Percentiles rank a stretch among this genome's conserved stretches.
Conservation (phyloP, 371 early-diverging fungal species). For the Saksenaea vasiformis region DNA sequence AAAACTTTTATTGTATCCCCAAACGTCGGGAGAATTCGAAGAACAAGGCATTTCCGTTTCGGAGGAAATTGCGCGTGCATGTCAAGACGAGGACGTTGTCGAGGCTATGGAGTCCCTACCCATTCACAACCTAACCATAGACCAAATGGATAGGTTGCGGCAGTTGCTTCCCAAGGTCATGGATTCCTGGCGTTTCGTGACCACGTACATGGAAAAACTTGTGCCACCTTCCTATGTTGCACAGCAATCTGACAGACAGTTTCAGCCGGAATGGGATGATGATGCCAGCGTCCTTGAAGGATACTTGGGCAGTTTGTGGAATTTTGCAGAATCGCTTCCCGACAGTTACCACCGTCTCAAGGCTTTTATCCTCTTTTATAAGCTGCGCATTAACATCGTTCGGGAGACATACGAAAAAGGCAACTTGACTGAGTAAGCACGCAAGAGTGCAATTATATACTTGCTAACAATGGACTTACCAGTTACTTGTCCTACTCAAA, state of each 20-base stretch:
- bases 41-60: neutral
- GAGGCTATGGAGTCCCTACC: neutral
- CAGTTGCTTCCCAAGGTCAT: slow-evolving; percentile 14
- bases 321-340: slow-evolving; percentile 25
- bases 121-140: slow-evolving; percentile 19
- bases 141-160: slow-evolving; percentile 18
- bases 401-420: slow-evolving; percentile 20
- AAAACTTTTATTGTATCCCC: slow-evolving; percentile 8
- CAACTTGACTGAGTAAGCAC: slow-evolving; percentile 24
- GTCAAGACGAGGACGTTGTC: neutral
- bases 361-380: slow-evolving; percentile 17
- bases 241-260: neutral
- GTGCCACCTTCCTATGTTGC: slow-evolving; percentile 16
- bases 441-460: neutral
- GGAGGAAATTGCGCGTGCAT: slow-evolving; percentile 2
- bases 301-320: slow-evolving; percentile 19
- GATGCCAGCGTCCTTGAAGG: slow-evolving; percentile 9
- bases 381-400: slow-evolving; percentile 25
- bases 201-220: slow-evolving; percentile 23
- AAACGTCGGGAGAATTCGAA: neutral
- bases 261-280: slow-evolving; percentile 28
- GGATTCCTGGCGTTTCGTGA: slow-evolving; percentile 9
- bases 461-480: neutral
- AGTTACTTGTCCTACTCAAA: neutral
- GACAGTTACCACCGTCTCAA: slow-evolving; percentile 20